Evolutionary conservation across 2,329 filamentous ascomycete species (phyloP).

Genomic region (Colletotrichum falcatum): DNA sequence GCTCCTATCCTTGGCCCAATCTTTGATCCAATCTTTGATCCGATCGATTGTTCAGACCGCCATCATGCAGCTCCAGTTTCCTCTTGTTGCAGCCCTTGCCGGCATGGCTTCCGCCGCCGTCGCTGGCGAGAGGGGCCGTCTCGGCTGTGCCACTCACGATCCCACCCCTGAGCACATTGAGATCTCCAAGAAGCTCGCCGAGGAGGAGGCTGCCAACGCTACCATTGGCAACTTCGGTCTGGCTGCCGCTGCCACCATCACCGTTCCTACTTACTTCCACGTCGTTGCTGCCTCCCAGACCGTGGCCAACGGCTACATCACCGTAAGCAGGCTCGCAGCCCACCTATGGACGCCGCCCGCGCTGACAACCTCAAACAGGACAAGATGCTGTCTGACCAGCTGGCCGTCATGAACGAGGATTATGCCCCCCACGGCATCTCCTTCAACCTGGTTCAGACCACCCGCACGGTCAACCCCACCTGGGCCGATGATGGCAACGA

Average conservation of each 20-base stretch:
- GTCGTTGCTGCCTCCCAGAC: constrained; percentile 50
- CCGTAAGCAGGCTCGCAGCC: constrained; percentile 44
- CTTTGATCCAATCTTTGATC: too few species aligned
- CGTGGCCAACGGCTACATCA: constrained; percentile 50
- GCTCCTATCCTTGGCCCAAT: too few species aligned
- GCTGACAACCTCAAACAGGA: constrained; percentile 45
- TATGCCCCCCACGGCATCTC: constrained; percentile 57
- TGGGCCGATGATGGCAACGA: constrained; percentile 59
- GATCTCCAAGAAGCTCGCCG: constrained; percentile 41
- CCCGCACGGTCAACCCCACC: constrained; percentile 59
- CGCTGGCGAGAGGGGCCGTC: constrained; percentile 5
- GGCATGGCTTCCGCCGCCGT: constrained; percentile 23
- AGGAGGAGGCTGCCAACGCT: constrained; percentile 34
- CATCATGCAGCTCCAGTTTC: constrained; percentile 26
- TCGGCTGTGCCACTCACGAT: constrained; percentile 23
- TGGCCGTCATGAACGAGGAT: constrained; percentile 59
- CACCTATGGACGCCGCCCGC: not conserved
- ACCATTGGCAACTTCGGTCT: constrained; percentile 39
- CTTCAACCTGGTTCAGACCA: constrained; percentile 58
- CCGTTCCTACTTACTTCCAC: constrained; percentile 56
- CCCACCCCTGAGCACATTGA: constrained; percentile 33
- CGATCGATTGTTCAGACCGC: not conserved
- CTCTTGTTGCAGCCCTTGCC: constrained; percentile 24
- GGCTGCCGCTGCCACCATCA: constrained; percentile 45
- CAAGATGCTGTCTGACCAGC: constrained; percentile 53